These are phyloP conservation scores for Ulota crispa DNA, from an alignment of 225 moss, liverwort and hornwort species.

Conservation along the genomic window DNA sequence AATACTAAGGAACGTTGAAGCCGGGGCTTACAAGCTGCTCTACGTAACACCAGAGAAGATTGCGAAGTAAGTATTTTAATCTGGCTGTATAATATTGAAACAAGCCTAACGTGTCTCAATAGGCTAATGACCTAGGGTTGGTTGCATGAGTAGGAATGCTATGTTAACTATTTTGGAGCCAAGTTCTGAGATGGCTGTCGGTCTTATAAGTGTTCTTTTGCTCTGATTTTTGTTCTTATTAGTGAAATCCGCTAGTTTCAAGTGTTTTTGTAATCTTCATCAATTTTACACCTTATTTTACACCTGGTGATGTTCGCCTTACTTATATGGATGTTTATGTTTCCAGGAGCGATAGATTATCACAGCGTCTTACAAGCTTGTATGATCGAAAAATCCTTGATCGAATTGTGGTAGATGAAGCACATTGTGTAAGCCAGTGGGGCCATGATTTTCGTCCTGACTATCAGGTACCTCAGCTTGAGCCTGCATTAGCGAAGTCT, in stretches of 20 bases:
- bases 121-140: neutral
- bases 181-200: neutral
- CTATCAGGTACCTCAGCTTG: constrained; percentile 70
- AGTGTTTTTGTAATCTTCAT: constrained; percentile 11
- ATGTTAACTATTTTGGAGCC: constrained; percentile 6
- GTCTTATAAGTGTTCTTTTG: neutral
- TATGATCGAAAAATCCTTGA: constrained; percentile 74
- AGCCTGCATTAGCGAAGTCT: constrained; percentile 16
- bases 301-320: neutral
- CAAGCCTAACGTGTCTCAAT: neutral
- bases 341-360: constrained; percentile 84
- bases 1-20: constrained; percentile 73
- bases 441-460: constrained; percentile 99
- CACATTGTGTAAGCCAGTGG: constrained; percentile 99
- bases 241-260: neutral
- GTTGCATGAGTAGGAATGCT: neutral
- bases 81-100: neutral
- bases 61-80: constrained; percentile 61
- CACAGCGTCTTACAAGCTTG: constrained; percentile 82
- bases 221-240: neutral
- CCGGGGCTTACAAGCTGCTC: constrained; percentile 80
- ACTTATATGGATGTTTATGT: neutral
- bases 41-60: constrained; percentile 99
- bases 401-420: constrained; percentile 95
- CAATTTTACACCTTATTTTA: neutral